Evolutionary conservation across 1,139 yeast genomes (phyloP), one percentile per base, ranked within the genome.

Genomic region (Kazachstania sp.): DNA sequence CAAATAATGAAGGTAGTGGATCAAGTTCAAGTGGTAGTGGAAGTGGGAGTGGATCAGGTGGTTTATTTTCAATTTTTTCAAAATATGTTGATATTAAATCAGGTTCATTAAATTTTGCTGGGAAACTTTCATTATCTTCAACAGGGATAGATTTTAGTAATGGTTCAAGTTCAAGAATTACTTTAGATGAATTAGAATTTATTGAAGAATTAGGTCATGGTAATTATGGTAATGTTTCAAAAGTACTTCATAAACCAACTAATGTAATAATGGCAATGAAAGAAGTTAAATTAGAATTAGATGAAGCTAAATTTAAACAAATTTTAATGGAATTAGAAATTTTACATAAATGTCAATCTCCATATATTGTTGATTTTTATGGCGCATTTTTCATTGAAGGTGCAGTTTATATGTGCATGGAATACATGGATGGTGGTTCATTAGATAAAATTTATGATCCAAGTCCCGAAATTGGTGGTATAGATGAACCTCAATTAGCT

Each of bases 351-450:
- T 90, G 97, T 69, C 79, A 77, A 53, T 83, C 95, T 8, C 95
- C 95, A 2, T 87, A 78, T 64, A 88, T 92, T 63, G 96, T 92
- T 45, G 97, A 90, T 61, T 92, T 92, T 59, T 92, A 86, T 63
- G 97, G 98, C 37, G 98, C 97, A 0, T 92, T 92, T 60, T 92
- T 92, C 62, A 90, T 86, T 38, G 98, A 92, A 68, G 97, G 97
- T 41, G 96, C 97, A 0, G 98, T 92, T 39, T 92, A 90, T 69
- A 88, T 94, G 86, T 92, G 98, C 68, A 92, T 92, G 78, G 99
- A 92, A 69, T 86, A 82, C 66, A 92, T 92, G 99, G 95, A 90
- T 66, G 97, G 97, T 45, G 97, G 97, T 0, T 87, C 96, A 0
- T 70, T 94, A 49, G 97, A 92, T 66, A 86, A 84, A 61, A 74